phyloP scores from a whole-genome alignment of 345 rosid species.

The Syzygium oleosum region DNA sequence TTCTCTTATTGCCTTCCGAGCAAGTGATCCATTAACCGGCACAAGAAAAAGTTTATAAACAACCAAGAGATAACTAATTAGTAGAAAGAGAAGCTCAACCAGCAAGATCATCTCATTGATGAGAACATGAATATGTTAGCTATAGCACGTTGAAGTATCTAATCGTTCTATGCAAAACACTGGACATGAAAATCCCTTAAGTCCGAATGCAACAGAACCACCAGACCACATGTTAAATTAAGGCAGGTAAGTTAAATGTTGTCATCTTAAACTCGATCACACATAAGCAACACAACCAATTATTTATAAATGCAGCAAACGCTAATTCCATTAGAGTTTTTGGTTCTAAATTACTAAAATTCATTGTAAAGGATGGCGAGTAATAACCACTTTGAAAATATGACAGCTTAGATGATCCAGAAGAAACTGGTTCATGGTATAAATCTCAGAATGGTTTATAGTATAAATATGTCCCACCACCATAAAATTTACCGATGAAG shows the following conservation, averaged over 20 bases:
- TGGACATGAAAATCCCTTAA: neutral
- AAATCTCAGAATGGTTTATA: neutral
- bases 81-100: neutral
- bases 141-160: neutral
- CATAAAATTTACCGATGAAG: neutral
- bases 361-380: neutral
- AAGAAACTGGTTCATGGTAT: neutral
- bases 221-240: neutral
- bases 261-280: neutral
- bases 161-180: neutral
- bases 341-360: neutral
- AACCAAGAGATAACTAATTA: neutral
- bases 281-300: neutral
- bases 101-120: neutral
- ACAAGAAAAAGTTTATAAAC: neutral
- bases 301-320: neutral
- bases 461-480: neutral
- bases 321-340: neutral
- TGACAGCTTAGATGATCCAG: neutral
- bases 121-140: neutral
- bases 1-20: conserved; percentile 64
- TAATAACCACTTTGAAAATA: neutral
- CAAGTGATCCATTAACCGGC: conserved; percentile 71
- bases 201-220: neutral
- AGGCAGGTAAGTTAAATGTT: neutral